These are phyloP conservation scores for Suillus bovinus DNA, from an alignment of 768 basidiomycete species.

Conservation along the genomic window DNA sequence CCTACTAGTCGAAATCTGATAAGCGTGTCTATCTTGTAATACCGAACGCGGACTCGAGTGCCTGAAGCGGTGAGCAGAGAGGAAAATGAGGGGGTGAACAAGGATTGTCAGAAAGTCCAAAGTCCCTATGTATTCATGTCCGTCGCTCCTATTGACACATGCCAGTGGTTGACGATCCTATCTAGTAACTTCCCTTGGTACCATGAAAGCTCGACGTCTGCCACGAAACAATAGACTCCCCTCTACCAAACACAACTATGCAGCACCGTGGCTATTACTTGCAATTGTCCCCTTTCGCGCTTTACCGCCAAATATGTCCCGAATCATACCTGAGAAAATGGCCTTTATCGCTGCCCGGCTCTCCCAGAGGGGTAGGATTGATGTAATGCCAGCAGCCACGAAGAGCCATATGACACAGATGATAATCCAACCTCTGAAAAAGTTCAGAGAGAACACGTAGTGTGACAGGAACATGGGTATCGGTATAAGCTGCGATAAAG, in stretches of 20 bases:
- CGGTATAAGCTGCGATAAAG: conserved; percentile 16
- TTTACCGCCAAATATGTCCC: conserved; percentile 9
- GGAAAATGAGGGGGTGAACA: no score
- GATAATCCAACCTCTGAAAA: conserved; percentile 21
- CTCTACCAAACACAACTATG: neutral
- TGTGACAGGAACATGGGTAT: conserved; percentile 21
- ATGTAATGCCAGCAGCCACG: conserved; percentile 18
- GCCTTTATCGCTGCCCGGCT: conserved; percentile 16
- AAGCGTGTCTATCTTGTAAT: no score
- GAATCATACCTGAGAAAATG: conserved; percentile 14
- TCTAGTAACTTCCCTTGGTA: no score
- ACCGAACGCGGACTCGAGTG: no score
- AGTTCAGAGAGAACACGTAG: conserved; percentile 17
- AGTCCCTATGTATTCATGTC: no score
- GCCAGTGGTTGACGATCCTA: no score
- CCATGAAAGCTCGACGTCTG: no score
- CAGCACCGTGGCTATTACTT: neutral
- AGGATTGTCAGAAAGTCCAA: no score
- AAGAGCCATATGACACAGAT: conserved; percentile 20
- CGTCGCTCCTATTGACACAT: no score
- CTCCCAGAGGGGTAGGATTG: conserved; percentile 20
- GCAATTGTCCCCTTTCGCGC: neutral
- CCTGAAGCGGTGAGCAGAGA: no score
- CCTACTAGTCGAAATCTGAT: no score
- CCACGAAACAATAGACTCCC: no score